Evolutionary conservation across 495 filamentous ascomycete genomes (phyloP), one percentile per base, ranked within the genome.

Genomic region (Staphylotrichum tortipilum): DNA sequence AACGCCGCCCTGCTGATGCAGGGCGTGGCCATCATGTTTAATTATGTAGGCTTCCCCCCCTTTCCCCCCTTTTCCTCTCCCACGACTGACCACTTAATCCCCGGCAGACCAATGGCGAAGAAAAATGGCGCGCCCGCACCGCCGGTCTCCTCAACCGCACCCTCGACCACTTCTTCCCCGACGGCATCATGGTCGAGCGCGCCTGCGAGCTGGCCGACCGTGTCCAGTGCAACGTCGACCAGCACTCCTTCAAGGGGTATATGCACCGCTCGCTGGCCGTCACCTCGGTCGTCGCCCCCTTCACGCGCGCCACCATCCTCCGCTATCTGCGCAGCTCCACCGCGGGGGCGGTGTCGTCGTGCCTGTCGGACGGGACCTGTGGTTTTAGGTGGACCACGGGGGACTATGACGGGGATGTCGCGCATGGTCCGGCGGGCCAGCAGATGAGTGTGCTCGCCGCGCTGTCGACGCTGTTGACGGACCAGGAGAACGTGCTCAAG

Each of bases 171-270:
- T 85, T 85, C 70, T 83, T 80, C 61, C 58, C 66, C 19, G 49
- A 74, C 21, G 61, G 69, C 37, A 65, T 80, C 41, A 76, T 83
- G 70, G 68, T 78, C 49, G 88, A 91, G 62, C 68, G 78, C 34
- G 73, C 80, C 17, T 94, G 88, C 68, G 87, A 91, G 55, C 57
- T 64, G 4, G 18, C 44, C 2, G 59, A 62, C 42, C 44, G 47
- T 10, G 39, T 60, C 14, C 67, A 70, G 4, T 90, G 87, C 70
- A 80, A 85, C 56, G 74, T 77, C 38, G 87, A 92, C 57, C 85
- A 89, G 69, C 77, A 76, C 36, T 87, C 83, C 15, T 94, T 91
- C 79, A 94, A 92, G 66, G 86, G 85, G n/a, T 94, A 89, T 70
- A 74, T 91, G 35, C 72, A 85, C 21, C 85, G 89, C 22, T 89